Base-by-base conservation (phyloP, 192 early-diverging fungal species). In the Spizellomyces sp. region DNA sequence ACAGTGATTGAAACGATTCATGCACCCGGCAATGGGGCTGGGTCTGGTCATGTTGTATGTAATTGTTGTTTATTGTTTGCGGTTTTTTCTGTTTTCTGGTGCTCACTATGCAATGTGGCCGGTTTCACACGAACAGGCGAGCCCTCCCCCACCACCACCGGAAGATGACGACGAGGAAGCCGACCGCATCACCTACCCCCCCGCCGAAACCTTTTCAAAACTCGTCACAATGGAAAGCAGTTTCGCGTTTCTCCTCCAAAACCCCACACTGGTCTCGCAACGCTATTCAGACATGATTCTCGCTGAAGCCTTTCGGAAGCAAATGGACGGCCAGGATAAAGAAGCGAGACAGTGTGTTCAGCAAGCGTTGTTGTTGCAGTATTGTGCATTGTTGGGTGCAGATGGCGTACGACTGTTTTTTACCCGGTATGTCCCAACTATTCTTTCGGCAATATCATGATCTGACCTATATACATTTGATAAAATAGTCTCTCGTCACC, bases 361-460 rank as follows among this genome's bases (percentile, higher is more conserved):
- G 52, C 93, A 97, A 73, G 86, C 88, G 17, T 77, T 94, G 69
- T 81, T 95, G 8, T 80, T 98, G 56, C 92, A 95, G 68, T 98
- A 97, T 72, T 91, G 91, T 67, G 81, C 86, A 17, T 80, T 91
- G 46, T 83, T 98, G 45, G 94, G 95, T 47, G 77, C 83, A 52
- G 90, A 93, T 69, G 96, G 96, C 42, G 87, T 94, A 15, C 83
- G 80, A 17, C 73, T 94, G 27, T 98, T 98, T 74, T 95, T 95
- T 77, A 76, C 76, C 50, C 90, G 92, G 81, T 88, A 83, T 68
- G 62, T 50, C 12, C 5, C 9, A 10, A 9, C 9, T n/a, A 10
- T 9, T 52, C 48, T 10, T n/a, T 10, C n/a, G 48, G n/a, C 9
- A 10, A 9, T 52, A 52, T 10, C 8, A 8, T 22, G 58, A 12